Evolutionary conservation across 257 asterid genomes (phyloP), one percentile per base, ranked within the genome.

Genomic region (Plantago major): DNA sequence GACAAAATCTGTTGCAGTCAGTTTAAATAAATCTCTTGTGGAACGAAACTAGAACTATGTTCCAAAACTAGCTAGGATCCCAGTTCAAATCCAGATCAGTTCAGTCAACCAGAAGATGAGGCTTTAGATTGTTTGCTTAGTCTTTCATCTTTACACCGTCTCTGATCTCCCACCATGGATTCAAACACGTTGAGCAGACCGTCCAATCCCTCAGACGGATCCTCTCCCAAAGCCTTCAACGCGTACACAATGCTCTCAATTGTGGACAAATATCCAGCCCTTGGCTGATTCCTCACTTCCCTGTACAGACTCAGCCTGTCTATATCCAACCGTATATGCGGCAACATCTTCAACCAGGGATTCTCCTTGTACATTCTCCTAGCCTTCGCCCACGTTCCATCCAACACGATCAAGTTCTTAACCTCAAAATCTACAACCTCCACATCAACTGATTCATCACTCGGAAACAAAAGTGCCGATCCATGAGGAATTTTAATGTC

Each of bases 331-430:
- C 75, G 72, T 69, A 86, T 15, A 67, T 89, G 99, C 1, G 99
- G 97, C 77, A 92, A 62, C n/a, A 77, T 50, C 69, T 76, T 81
- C 79, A 92, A 73, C 99, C 99, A 89, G 2, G 97, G 96, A 28
- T 86, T 92, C 88, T 86, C 97, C 30, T 51, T 78, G 78, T 84
- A 92, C 95, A 92, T 84, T 69, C 97, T 86, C 72, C 76, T 89
- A 8, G 98, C 97, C 79, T 92, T 84, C 6, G 93, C 93, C 97
- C 93, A 89, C 5, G 97, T 92, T 3, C 94, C 97, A 49, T 89
- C 96, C 77, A 92, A 66, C 76, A 92, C 89, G 5, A 92, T 80
- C 82, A 92, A 48, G 67, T 83, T 89, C 76, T 79, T 92, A 75
- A 78, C 93, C 73, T 82, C 83, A 44, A 77, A 74, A 46, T 77